phyloP scores from a whole-genome alignment of 768 basidiomycete genomes.

The Pisolithus sp. region DNA sequence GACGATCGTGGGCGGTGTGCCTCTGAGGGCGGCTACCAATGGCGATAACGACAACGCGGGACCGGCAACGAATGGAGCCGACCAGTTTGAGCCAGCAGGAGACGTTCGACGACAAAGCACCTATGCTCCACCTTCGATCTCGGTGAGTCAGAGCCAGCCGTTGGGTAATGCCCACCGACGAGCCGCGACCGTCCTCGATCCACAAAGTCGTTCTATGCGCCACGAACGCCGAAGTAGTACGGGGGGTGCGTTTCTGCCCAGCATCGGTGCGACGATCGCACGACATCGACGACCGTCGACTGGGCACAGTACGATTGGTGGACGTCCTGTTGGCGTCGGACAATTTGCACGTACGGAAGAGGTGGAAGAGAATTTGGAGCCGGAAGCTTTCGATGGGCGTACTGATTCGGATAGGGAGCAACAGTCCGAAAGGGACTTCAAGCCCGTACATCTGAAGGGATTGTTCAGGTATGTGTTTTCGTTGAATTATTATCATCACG shows the following conservation, averaged over 20 bases:
- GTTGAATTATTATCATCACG: constrained; percentile 1
- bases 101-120: constrained; percentile 17
- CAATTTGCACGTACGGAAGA: constrained; percentile 48
- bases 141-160: constrained; percentile 49
- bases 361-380: constrained; percentile 43
- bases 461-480: constrained; percentile 66
- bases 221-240: constrained; percentile 78
- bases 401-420: constrained; percentile 44
- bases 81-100: constrained; percentile 16
- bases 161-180: constrained; percentile 58
- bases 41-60: constrained; percentile 27
- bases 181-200: constrained; percentile 73
- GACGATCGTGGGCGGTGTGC: constrained; percentile 42
- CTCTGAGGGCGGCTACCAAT: constrained; percentile 34
- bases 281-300: constrained; percentile 69
- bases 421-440: constrained; percentile 70
- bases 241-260: constrained; percentile 49
- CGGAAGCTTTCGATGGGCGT: constrained; percentile 24
- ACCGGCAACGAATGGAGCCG: constrained; percentile 7
- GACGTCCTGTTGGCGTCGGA: constrained; percentile 29
- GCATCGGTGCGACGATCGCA: constrained; percentile 52
- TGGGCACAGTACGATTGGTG: constrained; percentile 37
- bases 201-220: constrained; percentile 51
- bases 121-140: constrained; percentile 26
- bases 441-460: constrained; percentile 94